A percentile compares a stretch with the other conserved stretches of the same genome.
Evolutionary conservation across 768 basidiomycete species (phyloP).

Genomic region (Mycena rebaudengoi): DNA sequence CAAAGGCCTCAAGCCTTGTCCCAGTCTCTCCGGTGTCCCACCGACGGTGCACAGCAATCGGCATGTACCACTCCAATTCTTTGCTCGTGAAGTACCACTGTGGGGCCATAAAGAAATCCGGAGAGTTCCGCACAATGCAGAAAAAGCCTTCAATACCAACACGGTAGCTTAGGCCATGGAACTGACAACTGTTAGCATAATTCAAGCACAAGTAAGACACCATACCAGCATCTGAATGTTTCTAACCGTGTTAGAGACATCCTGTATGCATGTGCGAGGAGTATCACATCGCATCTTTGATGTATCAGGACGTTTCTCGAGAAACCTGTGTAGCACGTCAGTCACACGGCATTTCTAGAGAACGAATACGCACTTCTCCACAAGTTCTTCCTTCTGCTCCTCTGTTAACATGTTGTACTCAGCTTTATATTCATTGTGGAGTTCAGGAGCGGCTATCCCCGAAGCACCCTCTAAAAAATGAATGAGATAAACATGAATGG

Average conservation of each 20-base stretch:
- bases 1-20: not conserved
- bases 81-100: conserved; percentile 1
- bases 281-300: not conserved
- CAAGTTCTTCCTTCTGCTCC: not conserved
- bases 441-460: not conserved
- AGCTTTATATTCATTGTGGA: not conserved
- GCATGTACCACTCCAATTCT: not conserved
- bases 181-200: not conserved
- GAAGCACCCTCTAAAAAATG: not conserved
- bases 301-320: not conserved
- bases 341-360: too few species aligned
- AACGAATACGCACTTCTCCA: not conserved
- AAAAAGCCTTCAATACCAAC: not conserved
- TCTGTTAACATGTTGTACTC: not conserved
- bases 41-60: not conserved
- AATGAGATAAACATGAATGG: too few species aligned
- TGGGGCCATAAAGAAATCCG: not conserved
- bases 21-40: not conserved
- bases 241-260: not conserved
- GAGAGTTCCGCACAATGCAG: not conserved
- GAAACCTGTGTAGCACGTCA: too few species aligned
- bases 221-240: not conserved
- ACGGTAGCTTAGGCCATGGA: not conserved
- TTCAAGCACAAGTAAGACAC: not conserved
- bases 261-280: not conserved